Evolutionary conservation across 1,284 basidiomycete genomes (phyloP), one percentile per base, ranked within the genome.

Genomic region (Afroboletus lepidellus): DNA sequence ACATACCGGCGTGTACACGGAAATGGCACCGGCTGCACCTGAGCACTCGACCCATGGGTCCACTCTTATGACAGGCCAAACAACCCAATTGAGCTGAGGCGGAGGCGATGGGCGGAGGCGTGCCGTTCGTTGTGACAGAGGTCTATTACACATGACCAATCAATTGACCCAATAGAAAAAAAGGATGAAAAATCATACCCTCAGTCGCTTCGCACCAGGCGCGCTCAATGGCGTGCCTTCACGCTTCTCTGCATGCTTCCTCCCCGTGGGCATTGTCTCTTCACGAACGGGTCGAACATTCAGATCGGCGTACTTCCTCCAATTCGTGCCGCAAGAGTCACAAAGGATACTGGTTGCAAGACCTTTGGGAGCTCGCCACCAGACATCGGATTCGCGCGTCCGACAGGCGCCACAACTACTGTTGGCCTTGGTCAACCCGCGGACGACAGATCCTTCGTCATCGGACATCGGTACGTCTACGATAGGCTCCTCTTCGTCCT

Each of bases 281-380:
- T 91, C 90, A 21, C 88, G 78, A 27, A 83, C 61, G 6, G 84
- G 83, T 36, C 87, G 76, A 18, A 88, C 84, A 60, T 86, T 89
- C 38, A 91, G 72, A 61, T 94, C 91, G 0, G 91, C 92, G 65
- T 95, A 95, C 70, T 94, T 94, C 58, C 92, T 76, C 85, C 92
- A 95, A 59, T 82, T 84, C 33, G 78, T 76, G 46, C 92, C 92
- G 64, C 92, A 95, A 29, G 70, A 77, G 46, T 93, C 88, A 69
- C 92, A 93, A 58, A 94, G 80, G 41, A 92, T 77, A 50, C 76
- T 77, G 1, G 80, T 84, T 20, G 76, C 75, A 48, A 94, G 77
- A 37, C 85, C 83, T 67, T 90, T 88, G 5, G 90, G 89, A 46
- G 91, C 86, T 70, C 89, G 86, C 91, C 90, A 93, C 94, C 92